These are phyloP conservation scores for Phaeophleospora eucalypticola DNA, from an alignment of 2,329 filamentous ascomycete genomes.

Conservation along the genomic window DNA sequence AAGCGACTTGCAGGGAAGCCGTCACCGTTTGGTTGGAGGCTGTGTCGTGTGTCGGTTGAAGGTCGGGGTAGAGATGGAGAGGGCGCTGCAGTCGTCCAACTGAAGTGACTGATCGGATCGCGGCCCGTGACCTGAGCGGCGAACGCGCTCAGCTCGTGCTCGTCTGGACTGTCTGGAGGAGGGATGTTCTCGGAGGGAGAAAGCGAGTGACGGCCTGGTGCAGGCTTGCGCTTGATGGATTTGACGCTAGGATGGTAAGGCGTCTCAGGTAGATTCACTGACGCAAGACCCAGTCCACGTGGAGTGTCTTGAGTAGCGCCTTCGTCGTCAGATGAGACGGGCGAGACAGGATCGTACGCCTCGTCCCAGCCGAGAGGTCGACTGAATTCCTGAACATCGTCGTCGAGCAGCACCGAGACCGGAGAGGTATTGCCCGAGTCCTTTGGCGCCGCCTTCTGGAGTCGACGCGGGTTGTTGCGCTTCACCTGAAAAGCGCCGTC, in stretches of 20 bases:
- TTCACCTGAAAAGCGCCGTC: slow-evolving; percentile 15
- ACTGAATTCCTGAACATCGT: slow-evolving; percentile 16
- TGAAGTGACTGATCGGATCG: slow-evolving; percentile 29
- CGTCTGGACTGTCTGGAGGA: slow-evolving; percentile 17
- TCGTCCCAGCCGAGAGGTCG: slow-evolving; percentile 10
- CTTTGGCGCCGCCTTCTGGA: neutral
- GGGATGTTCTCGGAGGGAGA: slow-evolving; percentile 23
- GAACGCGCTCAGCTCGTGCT: neutral
- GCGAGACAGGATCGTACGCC: slow-evolving; percentile 21
- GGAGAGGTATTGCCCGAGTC: slow-evolving; percentile 15
- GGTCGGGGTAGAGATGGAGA: slow-evolving; percentile 20
- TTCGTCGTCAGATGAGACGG: slow-evolving; percentile 10
- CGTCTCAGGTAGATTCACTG: slow-evolving; percentile 2
- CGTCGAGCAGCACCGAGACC: slow-evolving; percentile 22
- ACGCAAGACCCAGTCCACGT: neutral
- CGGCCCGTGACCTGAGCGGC: slow-evolving; percentile 1
- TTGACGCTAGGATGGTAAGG: slow-evolving; percentile 9
- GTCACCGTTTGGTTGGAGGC: slow-evolving; percentile 2
- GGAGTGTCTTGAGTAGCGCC: neutral
- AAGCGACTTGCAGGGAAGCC: slow-evolving; percentile 32
- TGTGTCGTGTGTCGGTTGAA: slow-evolving; percentile 14
- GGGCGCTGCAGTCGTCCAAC: slow-evolving; percentile 32
- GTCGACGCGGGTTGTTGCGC: slow-evolving; percentile 13
- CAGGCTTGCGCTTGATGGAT: slow-evolving; percentile 28
- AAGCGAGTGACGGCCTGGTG: slow-evolving; percentile 12